These are phyloP conservation scores for Rhizophagus clarus DNA, from an alignment of 192 early-diverging fungal genomes.

Conservation along the genomic window DNA sequence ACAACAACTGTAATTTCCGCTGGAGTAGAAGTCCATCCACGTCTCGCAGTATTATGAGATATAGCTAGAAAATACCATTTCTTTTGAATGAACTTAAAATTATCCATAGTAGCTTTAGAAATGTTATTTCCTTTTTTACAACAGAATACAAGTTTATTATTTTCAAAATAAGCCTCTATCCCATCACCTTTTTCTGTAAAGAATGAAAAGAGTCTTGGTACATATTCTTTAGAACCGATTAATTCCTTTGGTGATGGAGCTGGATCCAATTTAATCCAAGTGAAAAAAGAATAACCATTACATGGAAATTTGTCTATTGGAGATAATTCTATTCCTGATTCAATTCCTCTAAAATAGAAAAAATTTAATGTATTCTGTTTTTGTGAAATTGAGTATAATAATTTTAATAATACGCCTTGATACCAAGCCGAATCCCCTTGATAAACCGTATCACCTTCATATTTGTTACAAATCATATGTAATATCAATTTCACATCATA, in stretches of 20 bases:
- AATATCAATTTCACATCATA: slow-evolving; percentile 28
- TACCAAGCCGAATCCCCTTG: slow-evolving; percentile 7
- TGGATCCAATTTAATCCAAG: slow-evolving; percentile 32
- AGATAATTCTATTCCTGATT: slow-evolving; percentile 23
- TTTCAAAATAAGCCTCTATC: slow-evolving; percentile 31
- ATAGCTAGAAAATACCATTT: slow-evolving; percentile 29
- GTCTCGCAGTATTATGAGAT: slow-evolving; percentile 8
- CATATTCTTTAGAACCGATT: neutral
- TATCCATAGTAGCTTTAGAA: neutral
- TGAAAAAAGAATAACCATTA: slow-evolving; percentile 33
- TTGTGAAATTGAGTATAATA: slow-evolving; percentile 31
- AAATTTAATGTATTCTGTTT: slow-evolving; percentile 29
- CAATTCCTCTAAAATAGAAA: slow-evolving; percentile 23
- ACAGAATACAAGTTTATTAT: slow-evolving; percentile 6
- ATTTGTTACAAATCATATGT: slow-evolving; percentile 30
- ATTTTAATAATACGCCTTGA: slow-evolving; percentile 27
- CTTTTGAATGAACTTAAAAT: slow-evolving; percentile 24
- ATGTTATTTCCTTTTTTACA: slow-evolving; percentile 17
- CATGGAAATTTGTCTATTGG: slow-evolving; percentile 29
- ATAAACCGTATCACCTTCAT: neutral
- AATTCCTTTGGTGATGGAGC: neutral
- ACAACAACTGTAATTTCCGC: slow-evolving; percentile 15
- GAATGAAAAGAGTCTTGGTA: slow-evolving; percentile 28
- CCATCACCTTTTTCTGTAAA: slow-evolving; percentile 22
- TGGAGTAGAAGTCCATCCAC: slow-evolving; percentile 24